These are phyloP conservation scores for Diutina rugosa DNA, from an alignment of 1,139 yeast species.

Conservation along the genomic window DNA sequence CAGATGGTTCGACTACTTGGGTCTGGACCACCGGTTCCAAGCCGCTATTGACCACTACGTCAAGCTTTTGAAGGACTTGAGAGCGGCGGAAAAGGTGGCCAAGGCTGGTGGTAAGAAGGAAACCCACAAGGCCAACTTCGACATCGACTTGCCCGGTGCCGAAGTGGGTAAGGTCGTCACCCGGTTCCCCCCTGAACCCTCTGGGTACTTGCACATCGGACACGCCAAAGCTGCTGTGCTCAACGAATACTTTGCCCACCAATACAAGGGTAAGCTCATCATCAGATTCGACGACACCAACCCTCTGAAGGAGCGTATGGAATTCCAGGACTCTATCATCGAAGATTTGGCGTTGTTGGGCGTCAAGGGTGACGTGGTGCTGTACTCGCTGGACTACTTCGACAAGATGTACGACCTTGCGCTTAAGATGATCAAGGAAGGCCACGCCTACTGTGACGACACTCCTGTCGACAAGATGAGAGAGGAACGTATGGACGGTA, in stretches of 20 bases:
- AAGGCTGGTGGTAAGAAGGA: constrained; percentile 56
- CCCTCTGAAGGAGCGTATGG: constrained; percentile 88
- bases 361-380: constrained; percentile 74
- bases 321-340: constrained; percentile 82
- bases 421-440: constrained; percentile 76
- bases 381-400: constrained; percentile 90
- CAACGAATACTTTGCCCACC: constrained; percentile 90
- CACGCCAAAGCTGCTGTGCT: constrained; percentile 95
- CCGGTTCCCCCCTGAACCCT: constrained; percentile 98
- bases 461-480: constrained; percentile 91
- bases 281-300: constrained; percentile 96
- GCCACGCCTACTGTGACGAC: constrained; percentile 94
- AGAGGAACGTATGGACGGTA: constrained; percentile 96
- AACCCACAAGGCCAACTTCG: constrained; percentile 81
- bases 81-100: constrained; percentile 53
- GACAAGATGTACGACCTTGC: constrained; percentile 81
- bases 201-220: constrained; percentile 93
- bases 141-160: constrained; percentile 85
- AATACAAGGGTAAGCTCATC: constrained; percentile 86
- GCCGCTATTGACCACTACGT: constrained; percentile 55
- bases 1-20: constrained; percentile 85
- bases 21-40: constrained; percentile 53
- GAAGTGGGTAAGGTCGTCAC: constrained; percentile 89
- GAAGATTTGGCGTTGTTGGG: constrained; percentile 85
- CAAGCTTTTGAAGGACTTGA: constrained; percentile 58